Evolutionary conservation across 1,284 basidiomycete genomes (phyloP), one percentile per base, ranked within the genome.

Genomic region (Phylloporus sp.): DNA sequence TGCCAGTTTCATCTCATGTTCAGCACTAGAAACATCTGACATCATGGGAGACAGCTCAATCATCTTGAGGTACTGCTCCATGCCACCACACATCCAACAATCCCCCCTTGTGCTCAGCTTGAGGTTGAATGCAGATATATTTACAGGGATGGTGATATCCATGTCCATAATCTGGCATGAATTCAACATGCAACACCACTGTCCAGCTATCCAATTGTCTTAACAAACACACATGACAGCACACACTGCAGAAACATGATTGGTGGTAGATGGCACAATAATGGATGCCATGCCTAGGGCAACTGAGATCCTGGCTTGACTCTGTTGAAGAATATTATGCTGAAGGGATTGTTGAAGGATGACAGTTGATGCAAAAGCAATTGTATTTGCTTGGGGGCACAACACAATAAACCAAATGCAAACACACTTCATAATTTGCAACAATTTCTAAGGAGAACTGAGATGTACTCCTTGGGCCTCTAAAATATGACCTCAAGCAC

Each of bases 171-270:
- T 74, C 54, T 75, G 74, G 6, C 87, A 80, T 22, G 87, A 83
- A 65, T 91, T 89, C 52, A 94, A 74, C 18, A 91, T 91, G 4
- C 92, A 85, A 68, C 85, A 91, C 90, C 93, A 93, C n/a, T 90
- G 81, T 12, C 93, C 92, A 95, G 77, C 6, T 90, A 84, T 4
- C 92, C 90, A 56, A 94, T 90, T 2, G 93, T 93, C 76, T 90
- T 92, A 50, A 92, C 90, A 56, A 95, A 86, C 17, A 85, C 93
- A 6, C 91, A 83, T 0, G 91, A 93, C 31, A 94, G 79, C 0
- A 88, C 81, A 68, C 82, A 89, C 60, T 89, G 86, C 40, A 87
- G 84, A 28, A 86, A 83, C 3, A 86, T 82, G 28, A 89, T 76
- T 11, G 80, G 73, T 2, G 81, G 76, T 13, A 83, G 71, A 20